Conservation (phyloP, 352 stramenopile species). For the Phytophthora colocasiae region DNA sequence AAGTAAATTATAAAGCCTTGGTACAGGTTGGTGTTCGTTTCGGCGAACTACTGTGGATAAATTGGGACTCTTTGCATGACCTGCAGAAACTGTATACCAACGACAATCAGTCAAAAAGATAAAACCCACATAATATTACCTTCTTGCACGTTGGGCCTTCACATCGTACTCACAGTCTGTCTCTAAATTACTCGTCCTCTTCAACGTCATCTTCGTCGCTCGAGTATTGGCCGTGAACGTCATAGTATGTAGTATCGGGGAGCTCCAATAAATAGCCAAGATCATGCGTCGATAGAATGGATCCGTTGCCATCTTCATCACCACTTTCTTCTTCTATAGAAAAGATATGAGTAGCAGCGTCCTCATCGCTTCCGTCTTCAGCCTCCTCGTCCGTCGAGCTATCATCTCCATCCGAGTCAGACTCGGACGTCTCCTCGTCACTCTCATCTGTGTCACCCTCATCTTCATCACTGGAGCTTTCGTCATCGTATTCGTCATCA, state of each 20-base stretch:
- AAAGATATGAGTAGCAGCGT: conserved; percentile 27
- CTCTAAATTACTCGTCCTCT: conserved; percentile 49
- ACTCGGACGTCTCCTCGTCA: conserved; percentile 41
- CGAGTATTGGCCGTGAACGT: conserved; percentile 79
- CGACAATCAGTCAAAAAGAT: not conserved
- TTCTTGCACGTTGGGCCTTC: conserved; percentile 5
- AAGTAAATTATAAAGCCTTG: conserved; percentile 6
- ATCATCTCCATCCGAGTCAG: conserved; percentile 28
- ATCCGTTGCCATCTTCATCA: conserved; percentile 50
- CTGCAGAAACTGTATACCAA: not conserved
- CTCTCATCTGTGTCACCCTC: conserved; percentile 61
- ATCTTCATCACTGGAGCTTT: conserved; percentile 60
- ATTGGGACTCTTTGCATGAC: conserved; percentile 11
- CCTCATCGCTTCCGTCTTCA: conserved; percentile 33
- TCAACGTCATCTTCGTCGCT: conserved; percentile 79
- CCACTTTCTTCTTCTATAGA: conserved; percentile 41
- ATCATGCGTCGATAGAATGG: conserved; percentile 56
- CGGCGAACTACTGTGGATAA: conserved; percentile 12
- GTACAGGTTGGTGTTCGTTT: conserved; percentile 24
- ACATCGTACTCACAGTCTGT: conserved; percentile 1
- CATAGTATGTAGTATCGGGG: conserved; percentile 74
- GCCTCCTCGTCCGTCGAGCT: conserved; percentile 47
- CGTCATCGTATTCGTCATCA: conserved; percentile 83
- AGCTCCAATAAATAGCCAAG: conserved; percentile 79
- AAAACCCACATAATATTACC: conserved; percentile 12